These are phyloP conservation scores for Rhodotorula paludigena DNA, from an alignment of 768 basidiomycete genomes.

Conservation along the genomic window DNA sequence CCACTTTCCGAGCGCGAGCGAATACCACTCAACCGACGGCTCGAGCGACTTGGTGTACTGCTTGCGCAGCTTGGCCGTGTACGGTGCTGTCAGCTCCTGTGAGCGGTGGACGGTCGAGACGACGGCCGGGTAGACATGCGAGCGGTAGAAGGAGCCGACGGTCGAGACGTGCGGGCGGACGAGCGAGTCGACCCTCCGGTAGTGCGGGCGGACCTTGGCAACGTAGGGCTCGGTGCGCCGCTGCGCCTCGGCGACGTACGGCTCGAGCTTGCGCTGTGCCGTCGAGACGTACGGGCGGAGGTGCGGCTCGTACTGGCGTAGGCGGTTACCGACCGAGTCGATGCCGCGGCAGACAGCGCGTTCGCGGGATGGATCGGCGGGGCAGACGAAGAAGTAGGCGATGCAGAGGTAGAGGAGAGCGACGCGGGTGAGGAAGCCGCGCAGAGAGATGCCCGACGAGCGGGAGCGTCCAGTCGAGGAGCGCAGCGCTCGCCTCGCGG, in stretches of 20 bases:
- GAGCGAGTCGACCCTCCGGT: slow-evolving; percentile 4
- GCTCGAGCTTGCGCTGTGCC: slow-evolving; percentile 16
- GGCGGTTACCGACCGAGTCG: slow-evolving; percentile 1
- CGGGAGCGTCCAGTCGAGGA: background rate
- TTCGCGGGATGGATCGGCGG: slow-evolving; percentile 11
- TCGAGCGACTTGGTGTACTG: slow-evolving; percentile 30
- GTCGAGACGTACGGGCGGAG: slow-evolving; percentile 23
- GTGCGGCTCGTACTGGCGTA: slow-evolving; percentile 18
- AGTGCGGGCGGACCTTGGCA: slow-evolving; percentile 17
- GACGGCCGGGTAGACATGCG: slow-evolving; percentile 10
- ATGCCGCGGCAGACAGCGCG: slow-evolving; percentile 33
- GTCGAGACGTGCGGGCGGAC: slow-evolving; percentile 13
- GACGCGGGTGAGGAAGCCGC: slow-evolving; percentile 32
- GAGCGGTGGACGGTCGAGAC: slow-evolving; percentile 2
- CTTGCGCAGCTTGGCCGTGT: slow-evolving; percentile 1
- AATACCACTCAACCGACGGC: slow-evolving; percentile 36
- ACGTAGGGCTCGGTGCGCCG: slow-evolving; percentile 18
- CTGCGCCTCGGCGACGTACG: slow-evolving; percentile 14
- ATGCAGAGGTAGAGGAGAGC: slow-evolving; percentile 33
- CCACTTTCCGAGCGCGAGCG: slow-evolving; percentile 1
- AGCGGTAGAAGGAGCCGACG: background rate
- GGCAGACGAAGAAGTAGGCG: slow-evolving; percentile 37
- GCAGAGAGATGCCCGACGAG: slow-evolving; percentile 6
- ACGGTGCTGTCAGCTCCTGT: slow-evolving; percentile 16
- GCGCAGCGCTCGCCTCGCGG: slow-evolving; percentile 9